Percentiles rank a stretch among this genome's conserved stretches.
These are phyloP conservation scores for Mariannaea sp. DNA, from an alignment of 2,329 filamentous ascomycete genomes.

Conservation along the genomic window DNA sequence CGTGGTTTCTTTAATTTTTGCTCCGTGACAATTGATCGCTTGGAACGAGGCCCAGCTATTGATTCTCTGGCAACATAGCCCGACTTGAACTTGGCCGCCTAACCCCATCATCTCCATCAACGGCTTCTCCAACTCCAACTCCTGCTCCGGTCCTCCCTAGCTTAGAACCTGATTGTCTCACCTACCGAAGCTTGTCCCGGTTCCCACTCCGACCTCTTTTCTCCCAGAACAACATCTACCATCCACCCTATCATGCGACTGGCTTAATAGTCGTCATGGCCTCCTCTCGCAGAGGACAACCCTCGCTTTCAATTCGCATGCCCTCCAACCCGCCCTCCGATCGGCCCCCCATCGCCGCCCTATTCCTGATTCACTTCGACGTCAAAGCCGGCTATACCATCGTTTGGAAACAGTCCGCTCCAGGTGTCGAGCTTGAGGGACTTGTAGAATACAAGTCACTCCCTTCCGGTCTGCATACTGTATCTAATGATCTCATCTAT, in stretches of 20 bases:
- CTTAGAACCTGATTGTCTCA: neutral
- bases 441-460: conserved; percentile 96
- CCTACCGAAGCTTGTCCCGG: neutral
- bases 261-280: conserved; percentile 44
- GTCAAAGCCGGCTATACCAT: conserved; percentile 91
- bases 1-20: neutral
- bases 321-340: conserved; percentile 38
- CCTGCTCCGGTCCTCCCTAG: no score
- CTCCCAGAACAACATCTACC: conserved; percentile 1
- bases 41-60: neutral
- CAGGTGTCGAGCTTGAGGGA: conserved; percentile 77
- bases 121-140: no score
- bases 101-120: no score
- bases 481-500: conserved; percentile 88
- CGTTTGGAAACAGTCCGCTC: conserved; percentile 78
- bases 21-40: conserved; percentile 15
- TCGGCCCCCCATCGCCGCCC: conserved; percentile 63
- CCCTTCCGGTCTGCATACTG: conserved; percentile 89
- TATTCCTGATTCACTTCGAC: conserved; percentile 91
- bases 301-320: conserved; percentile 47
- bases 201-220: neutral
- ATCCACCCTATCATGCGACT: conserved; percentile 37
- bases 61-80: neutral
- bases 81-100: neutral
- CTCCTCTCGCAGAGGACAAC: conserved; percentile 47